Evolutionary conservation across 2,329 filamentous ascomycete genomes (phyloP), one percentile per base, ranked within the genome.

Genomic region (Ceratocystis huliohia): DNA sequence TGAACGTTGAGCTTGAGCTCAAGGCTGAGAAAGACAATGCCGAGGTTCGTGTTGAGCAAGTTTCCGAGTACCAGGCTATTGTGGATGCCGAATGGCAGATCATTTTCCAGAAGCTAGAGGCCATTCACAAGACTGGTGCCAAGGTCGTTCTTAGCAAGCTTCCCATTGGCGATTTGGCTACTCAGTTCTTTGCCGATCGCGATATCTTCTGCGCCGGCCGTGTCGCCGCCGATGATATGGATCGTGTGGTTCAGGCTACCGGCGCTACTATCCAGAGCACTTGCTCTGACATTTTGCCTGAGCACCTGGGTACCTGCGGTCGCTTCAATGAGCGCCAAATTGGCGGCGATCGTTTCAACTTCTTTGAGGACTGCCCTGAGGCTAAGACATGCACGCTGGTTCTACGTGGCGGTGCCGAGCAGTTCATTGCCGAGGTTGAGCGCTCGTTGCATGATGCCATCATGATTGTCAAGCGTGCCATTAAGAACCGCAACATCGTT

Each of bases 1-100:
- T 99, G 72, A 99, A 97, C 76, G 94, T 99, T 72, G 94, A 99
- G 79, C 83, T 99, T 69, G 94, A 99, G 80, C 82, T 99, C 72
- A 99, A 99, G 85, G 93, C 90, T 69, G 94, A 99, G 78, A 99
- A 96, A 82, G 94, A 99, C 80, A 99, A 99, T 73, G 94, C 94
- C 68, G 94, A 99, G 80, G 91, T 99, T 70, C 88, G 94, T 68
- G 92, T 99, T 67, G 94, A 97, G 78, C 92, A 97, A 77, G 94
- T 99, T 64, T 96, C 93, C 22, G 94, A 99, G 79, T 99, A 99
- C 80, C 94, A 99, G 79, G 94, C 94, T 69, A 96, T 99, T 72
- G 94, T 99, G 74, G 94, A 99, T 74, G 94, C 94, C 37, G 94
- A 99, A 78, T 99, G 94, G 94, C 91, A 96, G 78, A 99, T 99